Percentiles rank a stretch among this genome's conserved stretches.
These are phyloP conservation scores for Sporothrix curviconia DNA, from an alignment of 2,329 filamentous ascomycete genomes.

Conservation along the genomic window DNA sequence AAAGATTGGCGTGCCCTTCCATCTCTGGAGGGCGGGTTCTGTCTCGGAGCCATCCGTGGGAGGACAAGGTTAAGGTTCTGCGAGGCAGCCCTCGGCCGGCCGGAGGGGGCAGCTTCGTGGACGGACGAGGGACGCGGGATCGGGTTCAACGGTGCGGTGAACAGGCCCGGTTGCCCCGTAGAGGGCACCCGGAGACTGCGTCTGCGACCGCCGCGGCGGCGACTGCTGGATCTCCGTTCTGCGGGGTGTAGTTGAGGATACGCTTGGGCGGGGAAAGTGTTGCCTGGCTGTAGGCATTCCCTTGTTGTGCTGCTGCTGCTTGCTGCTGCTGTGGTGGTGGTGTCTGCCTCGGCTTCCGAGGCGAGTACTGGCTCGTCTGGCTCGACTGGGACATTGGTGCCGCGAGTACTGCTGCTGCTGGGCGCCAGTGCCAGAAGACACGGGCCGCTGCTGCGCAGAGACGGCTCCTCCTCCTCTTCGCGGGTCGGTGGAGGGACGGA, in stretches of 20 bases:
- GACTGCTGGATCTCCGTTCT: conserved; percentile 36
- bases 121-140: conserved; percentile 50
- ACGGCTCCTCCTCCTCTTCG: conserved; percentile 55
- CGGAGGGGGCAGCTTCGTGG: conserved; percentile 34
- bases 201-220: conserved; percentile 54
- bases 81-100: conserved; percentile 45
- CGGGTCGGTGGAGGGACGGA: conserved; percentile 54
- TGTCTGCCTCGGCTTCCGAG: conserved; percentile 33
- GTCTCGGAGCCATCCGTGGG: conserved; percentile 60
- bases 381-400: conserved; percentile 21
- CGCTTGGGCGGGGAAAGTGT: conserved; percentile 52
- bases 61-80: conserved; percentile 50
- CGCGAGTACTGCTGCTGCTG: conserved; percentile 16
- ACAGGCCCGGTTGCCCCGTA: conserved; percentile 33
- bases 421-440: conserved; percentile 4
- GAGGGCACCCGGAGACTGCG: conserved; percentile 52
- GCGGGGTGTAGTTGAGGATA: conserved; percentile 45
- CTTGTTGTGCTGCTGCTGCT: background rate
- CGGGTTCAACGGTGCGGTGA: conserved; percentile 32
- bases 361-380: conserved; percentile 12
- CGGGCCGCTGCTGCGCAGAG: conserved; percentile 17
- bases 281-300: conserved; percentile 32
- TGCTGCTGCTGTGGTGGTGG: conserved; percentile 36
- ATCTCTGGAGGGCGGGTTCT: conserved; percentile 78
- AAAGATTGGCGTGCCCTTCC: conserved; percentile 84